These are phyloP conservation scores for Amanita subjunquillea DNA, from an alignment of 768 basidiomycete genomes.

Conservation along the genomic window DNA sequence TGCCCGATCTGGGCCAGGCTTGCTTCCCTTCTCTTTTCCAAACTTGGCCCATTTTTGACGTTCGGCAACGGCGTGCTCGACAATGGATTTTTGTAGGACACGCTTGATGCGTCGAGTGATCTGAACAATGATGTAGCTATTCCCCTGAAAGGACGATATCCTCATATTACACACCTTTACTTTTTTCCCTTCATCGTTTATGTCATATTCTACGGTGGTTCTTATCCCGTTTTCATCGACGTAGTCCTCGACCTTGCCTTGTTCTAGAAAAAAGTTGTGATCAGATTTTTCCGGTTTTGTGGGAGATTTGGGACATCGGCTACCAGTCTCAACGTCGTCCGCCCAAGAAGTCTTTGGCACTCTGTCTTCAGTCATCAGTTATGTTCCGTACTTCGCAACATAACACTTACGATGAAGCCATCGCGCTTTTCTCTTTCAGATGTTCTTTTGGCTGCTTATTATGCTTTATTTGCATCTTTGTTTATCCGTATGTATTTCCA, in stretches of 20 bases:
- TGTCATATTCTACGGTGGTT: slow-evolving; percentile 69
- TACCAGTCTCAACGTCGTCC: slow-evolving; percentile 72
- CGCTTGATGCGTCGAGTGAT: slow-evolving; percentile 82
- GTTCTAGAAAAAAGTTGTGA: slow-evolving; percentile 20
- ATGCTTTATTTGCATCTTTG: no score
- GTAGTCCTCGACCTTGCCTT: slow-evolving; percentile 54
- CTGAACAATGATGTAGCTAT: slow-evolving; percentile 25
- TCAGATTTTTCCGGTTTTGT: background rate
- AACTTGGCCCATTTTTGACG: slow-evolving; percentile 92
- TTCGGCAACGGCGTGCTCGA: slow-evolving; percentile 92
- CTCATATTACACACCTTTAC: slow-evolving; percentile 55
- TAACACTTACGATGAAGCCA: slow-evolving; percentile 2
- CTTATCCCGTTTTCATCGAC: slow-evolving; percentile 82
- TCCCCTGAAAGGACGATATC: no score
- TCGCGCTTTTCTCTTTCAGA: background rate
- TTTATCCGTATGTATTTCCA: no score
- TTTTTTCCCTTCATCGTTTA: slow-evolving; percentile 91
- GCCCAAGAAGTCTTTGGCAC: slow-evolving; percentile 74
- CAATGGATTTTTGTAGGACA: slow-evolving; percentile 79
- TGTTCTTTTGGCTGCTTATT: background rate
- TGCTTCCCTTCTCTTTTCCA: slow-evolving; percentile 81
- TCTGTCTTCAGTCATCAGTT: slow-evolving; percentile 13
- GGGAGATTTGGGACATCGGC: background rate
- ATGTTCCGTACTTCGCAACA: background rate
- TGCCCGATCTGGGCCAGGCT: slow-evolving; percentile 82